Base-by-base conservation (phyloP, 2,329 filamentous ascomycete species). In the Clonostachys byssicola region DNA sequence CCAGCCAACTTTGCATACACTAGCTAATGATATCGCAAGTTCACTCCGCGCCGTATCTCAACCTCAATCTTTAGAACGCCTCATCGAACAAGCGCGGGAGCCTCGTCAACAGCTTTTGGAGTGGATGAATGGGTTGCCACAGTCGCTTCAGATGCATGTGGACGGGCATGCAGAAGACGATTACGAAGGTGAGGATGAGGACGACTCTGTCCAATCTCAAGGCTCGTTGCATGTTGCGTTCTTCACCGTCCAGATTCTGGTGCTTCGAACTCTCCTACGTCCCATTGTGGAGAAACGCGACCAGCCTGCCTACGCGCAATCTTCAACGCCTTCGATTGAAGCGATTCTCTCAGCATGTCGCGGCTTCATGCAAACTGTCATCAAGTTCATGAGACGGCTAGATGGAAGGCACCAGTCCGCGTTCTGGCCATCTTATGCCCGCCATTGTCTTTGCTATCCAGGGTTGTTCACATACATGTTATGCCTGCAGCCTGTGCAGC, bases 391-490 rank as follows among this genome's bases (percentile, higher is more conserved):
- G 18, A 46, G 53, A 13, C 48, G 48, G 9, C 43, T 56, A 12
- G 46, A 52, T 34, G 46, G 43, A 12, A 48, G 48, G 16, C 49
- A 54, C 38, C 47, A 49, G 12, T 53, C 53, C 12, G 52, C 53
- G 3, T 56, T 56, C 33, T 56, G 53, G 53, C 53, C 52, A 4
- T 49, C 51, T 3, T 56, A 53, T 33, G 51, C 51, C 3, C 34
- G 53, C 14, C 53, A 56, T 39, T 56, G 53, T 33, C 44, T 54
- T 5, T 51, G 44, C 8, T 55, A 51, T 30, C 53, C 53, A 9
- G 53, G 53, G 2, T 34, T 55, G 12, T 55, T 55, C 44, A 51
- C 48, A 44, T 55, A 52, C 43, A 47, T 54, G 50, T 47, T 55
- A 3, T 51, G 44, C 36, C 45, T 51, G 23, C 53, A 55, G 38